Conservation (phyloP, 495 filamentous ascomycete species). For the Pyrenula massariospora region DNA sequence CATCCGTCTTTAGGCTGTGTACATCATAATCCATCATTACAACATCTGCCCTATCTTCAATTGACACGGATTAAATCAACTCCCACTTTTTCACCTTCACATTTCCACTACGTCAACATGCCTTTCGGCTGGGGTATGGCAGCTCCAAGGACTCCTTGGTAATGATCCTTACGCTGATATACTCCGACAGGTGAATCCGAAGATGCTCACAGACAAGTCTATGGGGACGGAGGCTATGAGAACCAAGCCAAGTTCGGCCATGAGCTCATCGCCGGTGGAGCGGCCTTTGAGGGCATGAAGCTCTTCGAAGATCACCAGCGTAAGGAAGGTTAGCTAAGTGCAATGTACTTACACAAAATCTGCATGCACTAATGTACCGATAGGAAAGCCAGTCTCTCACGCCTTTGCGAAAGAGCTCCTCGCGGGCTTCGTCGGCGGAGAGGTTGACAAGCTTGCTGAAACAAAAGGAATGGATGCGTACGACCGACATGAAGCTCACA, state of each 20-base stretch:
- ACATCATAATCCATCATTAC: no score
- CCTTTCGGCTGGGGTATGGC: constrained; percentile 10
- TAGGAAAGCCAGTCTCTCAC: constrained; percentile 61
- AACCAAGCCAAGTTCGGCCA: constrained; percentile 48
- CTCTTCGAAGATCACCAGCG: constrained; percentile 67
- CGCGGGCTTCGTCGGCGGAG: constrained; percentile 56
- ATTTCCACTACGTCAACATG: background rate
- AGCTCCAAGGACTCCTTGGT: background rate
- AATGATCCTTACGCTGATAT: background rate
- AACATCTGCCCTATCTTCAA: no score
- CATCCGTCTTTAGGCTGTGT: no score
- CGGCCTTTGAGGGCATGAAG: constrained; percentile 73
- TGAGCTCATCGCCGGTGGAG: constrained; percentile 63
- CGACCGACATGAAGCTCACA: constrained; percentile 55
- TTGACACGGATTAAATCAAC: no score
- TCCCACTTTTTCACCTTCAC: no score
- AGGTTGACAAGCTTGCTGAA: constrained; percentile 71
- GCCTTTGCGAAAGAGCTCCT: constrained; percentile 68
- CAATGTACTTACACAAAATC: background rate
- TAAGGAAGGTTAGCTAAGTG: constrained; percentile 42
- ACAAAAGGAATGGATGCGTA: constrained; percentile 62
- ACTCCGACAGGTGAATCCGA: constrained; percentile 28
- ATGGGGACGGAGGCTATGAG: constrained; percentile 22
- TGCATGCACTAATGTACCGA: background rate
- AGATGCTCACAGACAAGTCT: constrained; percentile 48